Conservation (phyloP, 2,329 filamentous ascomycete species). For the Aspergillus brunneoviolaceus region DNA sequence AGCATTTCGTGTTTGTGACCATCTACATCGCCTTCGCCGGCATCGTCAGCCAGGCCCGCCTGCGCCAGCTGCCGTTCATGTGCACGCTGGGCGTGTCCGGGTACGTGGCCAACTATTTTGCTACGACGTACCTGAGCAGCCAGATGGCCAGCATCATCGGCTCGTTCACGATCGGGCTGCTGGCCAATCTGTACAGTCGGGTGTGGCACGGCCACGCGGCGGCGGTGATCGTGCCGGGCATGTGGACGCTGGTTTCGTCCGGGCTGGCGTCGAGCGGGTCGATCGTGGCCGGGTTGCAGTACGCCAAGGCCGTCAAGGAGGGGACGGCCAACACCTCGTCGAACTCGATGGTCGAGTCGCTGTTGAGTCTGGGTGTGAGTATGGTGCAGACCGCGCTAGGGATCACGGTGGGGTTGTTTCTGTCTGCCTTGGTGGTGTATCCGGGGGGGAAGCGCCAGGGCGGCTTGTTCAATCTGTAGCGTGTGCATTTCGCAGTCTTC, state of each 20-base stretch:
- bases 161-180: conserved; percentile 70
- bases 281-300: conserved; percentile 55
- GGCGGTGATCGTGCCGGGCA: conserved; percentile 78
- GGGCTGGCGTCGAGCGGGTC: conserved; percentile 58
- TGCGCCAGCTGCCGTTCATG: conserved; percentile 74
- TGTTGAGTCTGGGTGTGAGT: conserved; percentile 40
- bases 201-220: conserved; percentile 73
- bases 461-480: conserved; percentile 36
- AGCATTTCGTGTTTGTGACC: conserved; percentile 69
- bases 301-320: conserved; percentile 52
- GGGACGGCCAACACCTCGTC: conserved; percentile 10
- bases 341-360: conserved; percentile 16
- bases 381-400: conserved; percentile 50
- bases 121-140: conserved; percentile 65
- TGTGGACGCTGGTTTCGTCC: conserved; percentile 67
- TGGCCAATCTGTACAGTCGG: conserved; percentile 75
- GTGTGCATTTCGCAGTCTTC: not conserved
- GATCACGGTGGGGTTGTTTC: conserved; percentile 47
- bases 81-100: conserved; percentile 69
- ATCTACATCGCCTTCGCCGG: conserved; percentile 70
- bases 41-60: conserved; percentile 77
- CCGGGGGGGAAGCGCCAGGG: conserved; percentile 46
- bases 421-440: conserved; percentile 47
- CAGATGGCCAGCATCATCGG: conserved; percentile 76
- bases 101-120: conserved; percentile 73